Percentiles rank a stretch among this genome's conserved stretches.
These are phyloP conservation scores for Amphirosellinia nigrospora DNA, from an alignment of 495 filamentous ascomycete genomes.

Conservation along the genomic window DNA sequence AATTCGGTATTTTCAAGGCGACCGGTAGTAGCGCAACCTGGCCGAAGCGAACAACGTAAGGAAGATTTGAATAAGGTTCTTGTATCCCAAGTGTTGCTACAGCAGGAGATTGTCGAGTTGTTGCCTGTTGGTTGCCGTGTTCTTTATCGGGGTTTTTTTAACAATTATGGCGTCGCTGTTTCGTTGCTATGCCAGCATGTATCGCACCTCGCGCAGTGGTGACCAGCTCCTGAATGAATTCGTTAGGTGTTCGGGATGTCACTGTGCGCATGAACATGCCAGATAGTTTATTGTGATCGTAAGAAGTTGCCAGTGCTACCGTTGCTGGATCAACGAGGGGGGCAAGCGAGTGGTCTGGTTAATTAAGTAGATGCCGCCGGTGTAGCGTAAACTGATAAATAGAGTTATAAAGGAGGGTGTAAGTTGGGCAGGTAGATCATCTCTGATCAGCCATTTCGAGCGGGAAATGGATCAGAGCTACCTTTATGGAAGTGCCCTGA, in stretches of 20 bases:
- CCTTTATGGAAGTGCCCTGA: conserved; percentile 14
- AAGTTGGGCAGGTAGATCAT: conserved; percentile 32
- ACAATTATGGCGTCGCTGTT: neutral
- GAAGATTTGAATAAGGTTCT: conserved; percentile 1
- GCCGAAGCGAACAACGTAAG: neutral
- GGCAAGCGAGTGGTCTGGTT: neutral
- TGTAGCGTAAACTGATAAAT: neutral
- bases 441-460: conserved; percentile 26
- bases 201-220: neutral
- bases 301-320: neutral
- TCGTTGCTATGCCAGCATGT: neutral
- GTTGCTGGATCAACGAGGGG: neutral
- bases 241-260: neutral
- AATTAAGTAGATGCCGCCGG: neutral
- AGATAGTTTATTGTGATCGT: neutral
- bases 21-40: conserved; percentile 8
- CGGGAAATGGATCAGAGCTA: conserved; percentile 13
- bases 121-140: conserved; percentile 3
- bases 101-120: neutral
- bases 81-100: neutral
- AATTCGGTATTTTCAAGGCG: conserved; percentile 15
- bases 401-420: conserved; percentile 25
- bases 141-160: neutral
- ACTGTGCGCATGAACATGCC: neutral
- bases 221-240: neutral